Conservation (phyloP, 176 grass and related monocot genomes). For the Aegilops tauschii region DNA sequence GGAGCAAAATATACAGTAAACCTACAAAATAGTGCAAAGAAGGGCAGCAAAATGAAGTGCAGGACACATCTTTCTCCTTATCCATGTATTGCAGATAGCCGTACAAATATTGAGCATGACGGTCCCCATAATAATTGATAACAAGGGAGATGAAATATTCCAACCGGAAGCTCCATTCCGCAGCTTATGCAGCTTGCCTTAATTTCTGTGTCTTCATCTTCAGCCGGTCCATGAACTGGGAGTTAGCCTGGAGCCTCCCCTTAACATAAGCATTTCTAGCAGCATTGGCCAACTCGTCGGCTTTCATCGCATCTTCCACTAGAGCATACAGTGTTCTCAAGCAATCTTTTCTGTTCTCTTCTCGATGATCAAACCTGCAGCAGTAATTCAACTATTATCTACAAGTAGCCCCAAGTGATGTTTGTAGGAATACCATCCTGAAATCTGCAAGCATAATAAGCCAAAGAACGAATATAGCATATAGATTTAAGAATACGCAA, state of each 20-base stretch:
- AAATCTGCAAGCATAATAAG: not conserved
- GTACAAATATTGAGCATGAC: conserved; percentile 1
- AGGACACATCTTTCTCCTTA: conserved; percentile 1
- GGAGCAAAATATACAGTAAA: not conserved
- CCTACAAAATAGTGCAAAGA: not conserved
- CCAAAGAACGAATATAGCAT: not conserved
- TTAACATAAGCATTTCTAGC: conserved; percentile 72
- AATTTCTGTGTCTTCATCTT: conserved; percentile 56
- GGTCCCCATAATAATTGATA: not conserved
- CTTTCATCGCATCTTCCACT: conserved; percentile 71
- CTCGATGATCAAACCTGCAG: conserved; percentile 73
- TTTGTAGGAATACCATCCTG: not conserved
- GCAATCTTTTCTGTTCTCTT: conserved; percentile 98
- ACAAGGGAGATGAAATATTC: not conserved
- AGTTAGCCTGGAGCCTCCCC: conserved; percentile 61
- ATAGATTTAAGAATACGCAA: not conserved
- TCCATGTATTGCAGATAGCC: not conserved
- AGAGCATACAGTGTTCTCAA: conserved; percentile 75
- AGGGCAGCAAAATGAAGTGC: conserved; percentile 8
- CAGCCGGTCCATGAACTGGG: conserved; percentile 81
- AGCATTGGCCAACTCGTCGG: conserved; percentile 61
- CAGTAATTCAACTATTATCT: conserved; percentile 29
- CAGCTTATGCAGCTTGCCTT: conserved; percentile 42
- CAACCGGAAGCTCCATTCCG: not conserved
- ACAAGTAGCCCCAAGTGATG: not conserved